These are phyloP conservation scores for Haplosporangium sp. DNA, from an alignment of 371 early-diverging fungal species.

Conservation along the genomic window DNA sequence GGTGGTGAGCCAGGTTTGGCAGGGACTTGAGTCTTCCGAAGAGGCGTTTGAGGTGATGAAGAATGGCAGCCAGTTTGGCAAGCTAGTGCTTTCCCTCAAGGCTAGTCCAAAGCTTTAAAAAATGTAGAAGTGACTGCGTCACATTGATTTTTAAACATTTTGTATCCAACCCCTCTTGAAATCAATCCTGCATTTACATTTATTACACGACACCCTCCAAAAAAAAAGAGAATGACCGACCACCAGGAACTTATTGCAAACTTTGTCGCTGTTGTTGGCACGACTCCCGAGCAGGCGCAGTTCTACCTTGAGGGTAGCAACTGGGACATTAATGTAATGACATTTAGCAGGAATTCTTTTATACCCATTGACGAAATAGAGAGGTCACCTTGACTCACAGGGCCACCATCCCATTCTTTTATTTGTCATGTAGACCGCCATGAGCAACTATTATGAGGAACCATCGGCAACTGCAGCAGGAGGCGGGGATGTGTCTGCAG, in stretches of 20 bases:
- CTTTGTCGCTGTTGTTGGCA: constrained; percentile 69
- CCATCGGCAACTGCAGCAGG: constrained; percentile 31
- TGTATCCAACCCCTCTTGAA: background rate
- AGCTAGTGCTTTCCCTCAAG: constrained; percentile 60
- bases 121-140: constrained; percentile 1
- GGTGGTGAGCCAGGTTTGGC: constrained; percentile 70
- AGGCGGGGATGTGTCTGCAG: constrained; percentile 14
- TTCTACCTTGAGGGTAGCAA: constrained; percentile 81
- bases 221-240: constrained; percentile 59
- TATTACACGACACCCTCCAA: background rate
- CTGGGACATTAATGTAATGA: constrained; percentile 77
- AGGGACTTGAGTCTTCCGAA: constrained; percentile 64
- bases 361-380: background rate
- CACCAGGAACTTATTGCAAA: constrained; percentile 68
- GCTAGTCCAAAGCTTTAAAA: constrained; percentile 30
- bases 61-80: constrained; percentile 69
- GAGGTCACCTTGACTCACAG: no score
- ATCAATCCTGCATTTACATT: background rate
- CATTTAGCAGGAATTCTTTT: background rate
- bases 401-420: background rate
- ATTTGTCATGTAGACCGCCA: constrained; percentile 53
- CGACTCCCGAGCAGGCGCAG: constrained; percentile 68
- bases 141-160: background rate
- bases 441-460: constrained; percentile 65
- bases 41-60: constrained; percentile 69